Evolutionary conservation across 345 rosid species (phyloP), one percentile per base, ranked within the genome.

Genomic region (Mangifera indica): DNA sequence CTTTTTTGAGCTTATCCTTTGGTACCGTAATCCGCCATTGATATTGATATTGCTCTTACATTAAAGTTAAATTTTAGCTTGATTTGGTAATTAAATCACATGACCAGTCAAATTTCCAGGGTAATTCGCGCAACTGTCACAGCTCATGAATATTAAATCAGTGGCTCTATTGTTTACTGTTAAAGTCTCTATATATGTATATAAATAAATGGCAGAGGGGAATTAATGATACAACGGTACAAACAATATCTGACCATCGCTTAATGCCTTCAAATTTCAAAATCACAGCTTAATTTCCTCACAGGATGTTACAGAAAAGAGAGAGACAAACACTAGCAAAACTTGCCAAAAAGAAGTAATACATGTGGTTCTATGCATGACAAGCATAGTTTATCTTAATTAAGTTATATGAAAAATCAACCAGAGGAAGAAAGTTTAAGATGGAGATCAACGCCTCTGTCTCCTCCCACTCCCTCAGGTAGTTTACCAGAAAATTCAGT

Each of bases 391-490:
- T 58, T 7, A 10, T 49, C 13, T 63, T 40, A n/a, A 20, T 55
- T 21, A 14, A 56, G 8, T 57, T 46, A 52, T 4, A n/a, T n/a
- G n/a, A 29, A 34, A 12, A 49, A 52, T 60, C 73, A 75, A 77
- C 72, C 73, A 2, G 86, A 75, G 20, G 83, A 79, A 40, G 75
- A 76, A 60, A 86, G 89, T 76, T 83, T 86, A 51, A 86, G 85
- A 66, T 83, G 76, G 40, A 86, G 87, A 74, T 83, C 87, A 46
- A 78, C 60, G 22, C 83, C 85, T 5, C 59, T 66, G 51, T 76
- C 83, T 44, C 45, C 83, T 44, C 45, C 64, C 21, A 74, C 83
- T 44, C 45, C 64, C 18, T 71, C 73, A 22, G 85, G 71, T 57
- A 75, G 42, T 71, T 78, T 70, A 37, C 63, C 70, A 7, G 85